Base-by-base conservation (phyloP, 2,329 filamentous ascomycete species). In the Ophidiomyces ophidiicola region DNA sequence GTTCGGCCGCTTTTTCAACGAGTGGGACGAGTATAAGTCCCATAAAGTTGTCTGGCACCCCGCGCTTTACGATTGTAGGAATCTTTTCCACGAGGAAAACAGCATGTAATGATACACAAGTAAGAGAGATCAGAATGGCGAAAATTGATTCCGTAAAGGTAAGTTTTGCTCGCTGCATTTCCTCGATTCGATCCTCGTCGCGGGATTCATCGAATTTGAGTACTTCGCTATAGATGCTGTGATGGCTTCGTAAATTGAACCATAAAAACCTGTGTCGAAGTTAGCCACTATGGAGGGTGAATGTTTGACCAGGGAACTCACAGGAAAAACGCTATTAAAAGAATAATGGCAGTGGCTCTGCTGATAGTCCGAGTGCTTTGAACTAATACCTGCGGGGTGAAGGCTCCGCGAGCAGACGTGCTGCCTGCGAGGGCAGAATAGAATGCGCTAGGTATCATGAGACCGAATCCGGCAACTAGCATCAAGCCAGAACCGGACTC, bases 1-100 rank as follows among this genome's bases (percentile, higher is more conserved):
- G 84, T 59, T 92, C 84, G 8, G 84, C 83, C 2, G 81, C 78
- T 60, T 93, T 92, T 55, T 92, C 85, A 4, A 90, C 83, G 0
- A 92, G 69, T 3, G 82, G 64, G 11, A 90, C 72, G 1, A 92
- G 69, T 47, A 90, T 88, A 25, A 92, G 66, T 51, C 83, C 74
- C 45, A 78, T 63, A 46, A 78, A 79, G 20, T 69, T 68, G 48
- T 78, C 72, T 1, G 67, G 67, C 28, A 78, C 63, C 18, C 64
- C 58, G 18, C 59, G 61, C 29, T 68, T 63, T 14, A 77, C 74
- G 29, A 79, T 73, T 50, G 61, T 66, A 25, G 76, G 70, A 43
- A 90, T 90, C 52, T 87, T 68, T 36, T 76, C 63, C 10, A 90
- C 82, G 11, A 90, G 66, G 46, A 76, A 78, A 32, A 86, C 71